A percentile compares a stretch with the other conserved stretches of the same genome.
phyloP scores from a whole-genome alignment of 108 stramenopile species.

The Pseudonitzschia multiseries region DNA sequence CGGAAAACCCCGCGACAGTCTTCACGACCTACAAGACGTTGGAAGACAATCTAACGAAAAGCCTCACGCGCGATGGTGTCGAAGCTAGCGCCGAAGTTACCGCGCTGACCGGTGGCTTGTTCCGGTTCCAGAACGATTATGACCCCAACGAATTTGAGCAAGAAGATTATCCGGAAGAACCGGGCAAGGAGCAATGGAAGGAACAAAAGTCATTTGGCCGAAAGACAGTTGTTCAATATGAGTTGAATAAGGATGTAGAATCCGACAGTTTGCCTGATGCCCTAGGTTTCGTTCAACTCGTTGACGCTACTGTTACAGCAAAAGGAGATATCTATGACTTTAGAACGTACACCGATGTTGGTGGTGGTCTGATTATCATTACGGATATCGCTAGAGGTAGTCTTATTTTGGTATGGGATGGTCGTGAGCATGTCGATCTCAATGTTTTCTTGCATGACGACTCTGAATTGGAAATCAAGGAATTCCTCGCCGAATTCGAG shows the following conservation, averaged over 20 bases:
- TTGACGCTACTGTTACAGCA: neutral
- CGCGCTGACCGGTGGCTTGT: slow-evolving; percentile 24
- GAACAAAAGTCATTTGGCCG: slow-evolving; percentile 64
- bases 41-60: slow-evolving; percentile 15
- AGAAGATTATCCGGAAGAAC: slow-evolving; percentile 14
- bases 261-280: slow-evolving; percentile 1
- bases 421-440: slow-evolving; percentile 30
- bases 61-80: neutral
- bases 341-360: slow-evolving; percentile 16
- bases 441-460: slow-evolving; percentile 33
- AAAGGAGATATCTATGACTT: neutral
- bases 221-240: slow-evolving; percentile 61
- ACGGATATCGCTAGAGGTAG: slow-evolving; percentile 22
- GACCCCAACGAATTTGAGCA: slow-evolving; percentile 12
- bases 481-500: slow-evolving; percentile 3
- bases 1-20: neutral
- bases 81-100: slow-evolving; percentile 15
- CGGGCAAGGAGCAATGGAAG: slow-evolving; percentile 57
- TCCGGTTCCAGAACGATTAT: slow-evolving; percentile 19
- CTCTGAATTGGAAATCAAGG: slow-evolving; percentile 4
- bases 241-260: slow-evolving; percentile 8
- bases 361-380: slow-evolving; percentile 27
- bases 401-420: slow-evolving; percentile 38
- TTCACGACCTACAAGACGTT: neutral
- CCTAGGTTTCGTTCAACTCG: neutral